Evolutionary conservation across 2,329 filamentous ascomycete genomes (phyloP), one percentile per base, ranked within the genome.

Genomic region (Purpureocillium takamizusanense): DNA sequence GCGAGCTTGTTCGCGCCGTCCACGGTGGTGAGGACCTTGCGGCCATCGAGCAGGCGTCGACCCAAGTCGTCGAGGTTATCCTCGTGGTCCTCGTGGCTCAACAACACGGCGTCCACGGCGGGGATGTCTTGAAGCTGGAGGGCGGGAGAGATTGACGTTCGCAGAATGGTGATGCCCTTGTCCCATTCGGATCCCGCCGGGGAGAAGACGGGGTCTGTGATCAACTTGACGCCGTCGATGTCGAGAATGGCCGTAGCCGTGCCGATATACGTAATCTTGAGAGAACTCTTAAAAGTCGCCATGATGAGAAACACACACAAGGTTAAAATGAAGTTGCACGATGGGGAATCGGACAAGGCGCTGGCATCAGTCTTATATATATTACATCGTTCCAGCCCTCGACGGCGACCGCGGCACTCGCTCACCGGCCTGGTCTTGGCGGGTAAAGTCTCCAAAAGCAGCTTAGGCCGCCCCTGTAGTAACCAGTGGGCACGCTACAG

Each of bases 21-120:
- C 1, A 54, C 38, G 1, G 67, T 71, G 0, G 67, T 71, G 23
- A 70, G 52, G 4, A 72, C 69, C 3, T 48, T 52, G 7, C 66
- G 65, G 4, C 64, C 67, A 35, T 71, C 57, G 6, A 72, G 59
- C 0, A 71, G 55, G 7, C 46, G 56, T 4, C 67, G 67, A 16
- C 69, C 68, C 0, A 62, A 44, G 2, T 61, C 55, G 27, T 73
- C 69, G 2, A 74, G 56, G 42, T 72, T 72, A 42, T 72, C 69
- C 0, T 55, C 53, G 40, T 72, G 69, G 47, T 72, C 65, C 47
- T 72, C 69, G 41, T 73, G 69, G 47, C 63, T 69, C 8, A 72
- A 56, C 1, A 72, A 56, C 4, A 72, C 53, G n/a, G 60, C 67
- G 36, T 71, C 67, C 42, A 72, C 68, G 9, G 51, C 50, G 0